These are phyloP conservation scores for Inga oerstediana DNA, from an alignment of 306 rosid species.

Conservation along the genomic window DNA sequence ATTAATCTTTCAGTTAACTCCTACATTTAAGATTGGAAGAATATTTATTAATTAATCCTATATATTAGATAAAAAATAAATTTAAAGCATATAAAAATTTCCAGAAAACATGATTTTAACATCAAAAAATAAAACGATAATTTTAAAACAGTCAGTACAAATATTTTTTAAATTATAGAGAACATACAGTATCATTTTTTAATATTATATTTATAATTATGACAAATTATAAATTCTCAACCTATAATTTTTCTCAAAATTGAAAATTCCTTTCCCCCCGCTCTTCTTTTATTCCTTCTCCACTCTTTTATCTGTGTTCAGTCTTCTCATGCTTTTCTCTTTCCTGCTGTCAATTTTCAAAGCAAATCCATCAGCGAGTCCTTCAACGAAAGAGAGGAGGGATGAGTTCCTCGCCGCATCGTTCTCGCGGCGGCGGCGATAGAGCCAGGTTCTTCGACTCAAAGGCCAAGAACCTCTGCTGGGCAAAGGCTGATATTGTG, in stretches of 20 bases:
- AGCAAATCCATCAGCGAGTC: background rate
- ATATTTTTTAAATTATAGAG: too few species aligned
- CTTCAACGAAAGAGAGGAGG: background rate
- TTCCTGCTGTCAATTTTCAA: background rate
- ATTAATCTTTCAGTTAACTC: too few species aligned
- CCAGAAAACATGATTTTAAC: background rate
- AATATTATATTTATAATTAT: too few species aligned
- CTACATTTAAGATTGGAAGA: too few species aligned
- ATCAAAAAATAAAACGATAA: background rate
- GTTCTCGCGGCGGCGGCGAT: slow-evolving; percentile 57
- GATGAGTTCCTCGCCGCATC: slow-evolving; percentile 63
- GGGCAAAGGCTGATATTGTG: slow-evolving; percentile 69
- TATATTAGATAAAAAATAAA: too few species aligned
- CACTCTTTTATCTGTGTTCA: background rate
- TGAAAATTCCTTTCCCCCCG: background rate
- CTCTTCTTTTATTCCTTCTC: background rate
- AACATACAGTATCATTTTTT: too few species aligned
- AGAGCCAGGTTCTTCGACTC: slow-evolving; percentile 72
- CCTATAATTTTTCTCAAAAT: too few species aligned
- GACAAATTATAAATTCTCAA: too few species aligned
- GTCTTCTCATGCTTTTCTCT: background rate
- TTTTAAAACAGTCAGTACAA: background rate
- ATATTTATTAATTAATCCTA: too few species aligned
- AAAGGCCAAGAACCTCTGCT: slow-evolving; percentile 66
- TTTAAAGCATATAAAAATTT: too few species aligned